Conservation (phyloP, 176 grass and related monocot species). For the Cenchrus americanus region DNA sequence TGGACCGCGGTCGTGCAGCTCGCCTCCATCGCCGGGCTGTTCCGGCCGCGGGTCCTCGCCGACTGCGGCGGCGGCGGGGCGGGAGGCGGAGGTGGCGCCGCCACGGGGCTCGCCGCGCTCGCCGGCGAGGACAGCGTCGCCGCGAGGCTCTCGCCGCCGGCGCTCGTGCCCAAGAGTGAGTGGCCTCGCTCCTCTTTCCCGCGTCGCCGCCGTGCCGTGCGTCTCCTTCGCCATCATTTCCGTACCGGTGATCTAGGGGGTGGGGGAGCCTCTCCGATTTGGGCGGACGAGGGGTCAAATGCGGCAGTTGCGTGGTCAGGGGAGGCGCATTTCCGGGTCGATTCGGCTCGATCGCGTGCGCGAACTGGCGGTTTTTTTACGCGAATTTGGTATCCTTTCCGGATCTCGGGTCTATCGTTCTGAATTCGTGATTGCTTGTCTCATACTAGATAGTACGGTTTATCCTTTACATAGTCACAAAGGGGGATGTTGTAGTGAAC, state of each 20-base stretch:
- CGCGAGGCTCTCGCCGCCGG: conserved; percentile 59
- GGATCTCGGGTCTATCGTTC: conserved; percentile 1
- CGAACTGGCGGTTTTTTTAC: conserved; percentile 6
- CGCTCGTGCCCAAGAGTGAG: conserved; percentile 75
- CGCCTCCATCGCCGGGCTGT: conserved; percentile 66
- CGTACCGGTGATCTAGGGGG: conserved; percentile 30
- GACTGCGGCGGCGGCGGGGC: conserved; percentile 43
- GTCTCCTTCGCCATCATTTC: conserved; percentile 1
- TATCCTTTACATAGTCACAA: not conserved
- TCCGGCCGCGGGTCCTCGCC: conserved; percentile 59
- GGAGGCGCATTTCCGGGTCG: not conserved
- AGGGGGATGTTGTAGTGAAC: not conserved
- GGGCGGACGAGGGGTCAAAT: conserved; percentile 32
- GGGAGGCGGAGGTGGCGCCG: conserved; percentile 11
- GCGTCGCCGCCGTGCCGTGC: not conserved
- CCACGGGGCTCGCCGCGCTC: conserved; percentile 47
- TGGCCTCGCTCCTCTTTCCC: not conserved
- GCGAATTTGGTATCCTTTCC: not conserved
- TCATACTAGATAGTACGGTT: not conserved
- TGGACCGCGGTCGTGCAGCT: conserved; percentile 91
- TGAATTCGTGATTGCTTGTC: conserved; percentile 14
- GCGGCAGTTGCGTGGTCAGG: conserved; percentile 30
- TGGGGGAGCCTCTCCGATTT: conserved; percentile 3
- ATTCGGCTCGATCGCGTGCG: conserved; percentile 22
- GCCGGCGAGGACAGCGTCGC: conserved; percentile 55